Evolutionary conservation across 371 early-diverging fungal species (phyloP).

Genomic region (Syncephalis fuscata): DNA sequence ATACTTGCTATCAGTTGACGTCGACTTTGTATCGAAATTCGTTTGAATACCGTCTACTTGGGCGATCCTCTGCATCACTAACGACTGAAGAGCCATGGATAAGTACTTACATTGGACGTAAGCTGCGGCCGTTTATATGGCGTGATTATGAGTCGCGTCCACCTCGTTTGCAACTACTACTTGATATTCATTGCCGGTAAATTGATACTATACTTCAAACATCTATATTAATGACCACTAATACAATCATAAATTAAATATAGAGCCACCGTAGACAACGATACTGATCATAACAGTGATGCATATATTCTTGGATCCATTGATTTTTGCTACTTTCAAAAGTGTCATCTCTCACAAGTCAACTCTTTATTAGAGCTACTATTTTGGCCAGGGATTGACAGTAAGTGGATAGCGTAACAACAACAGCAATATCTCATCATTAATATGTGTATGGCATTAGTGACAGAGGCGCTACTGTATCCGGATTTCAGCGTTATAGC

Average conservation of each 20-base stretch:
- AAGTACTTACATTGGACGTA: conserved; percentile 46
- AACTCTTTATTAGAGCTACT: conserved; percentile 53
- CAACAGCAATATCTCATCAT: too few relatives aligned
- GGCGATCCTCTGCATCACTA: conserved; percentile 14
- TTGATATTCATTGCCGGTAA: conserved; percentile 1
- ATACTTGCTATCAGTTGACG: conserved; percentile 5
- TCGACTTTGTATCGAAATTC: conserved; percentile 44
- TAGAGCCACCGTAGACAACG: too few relatives aligned
- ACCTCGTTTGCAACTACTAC: conserved; percentile 1
- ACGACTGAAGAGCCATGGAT: conserved; percentile 29
- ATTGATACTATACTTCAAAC: conserved; percentile 2
- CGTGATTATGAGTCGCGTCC: conserved; percentile 6
- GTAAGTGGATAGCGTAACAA: conserved; percentile 19
- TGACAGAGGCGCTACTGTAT: conserved; percentile 63
- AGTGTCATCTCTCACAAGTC: conserved; percentile 52
- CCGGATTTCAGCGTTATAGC: conserved; percentile 84
- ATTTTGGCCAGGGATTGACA: conserved; percentile 93
- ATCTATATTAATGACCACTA: too few relatives aligned
- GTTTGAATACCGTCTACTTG: conserved; percentile 29
- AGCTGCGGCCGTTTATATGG: conserved; percentile 32
- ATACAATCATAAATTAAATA: too few relatives aligned
- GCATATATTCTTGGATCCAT: conserved; percentile 27
- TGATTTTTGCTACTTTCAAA: conserved; percentile 67
- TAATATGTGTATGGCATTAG: too few relatives aligned
- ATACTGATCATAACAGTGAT: background rate